Evolutionary conservation across 176 grass and related monocot genomes (phyloP), one percentile per base, ranked within the genome.

Genomic region (Carex kokanica): DNA sequence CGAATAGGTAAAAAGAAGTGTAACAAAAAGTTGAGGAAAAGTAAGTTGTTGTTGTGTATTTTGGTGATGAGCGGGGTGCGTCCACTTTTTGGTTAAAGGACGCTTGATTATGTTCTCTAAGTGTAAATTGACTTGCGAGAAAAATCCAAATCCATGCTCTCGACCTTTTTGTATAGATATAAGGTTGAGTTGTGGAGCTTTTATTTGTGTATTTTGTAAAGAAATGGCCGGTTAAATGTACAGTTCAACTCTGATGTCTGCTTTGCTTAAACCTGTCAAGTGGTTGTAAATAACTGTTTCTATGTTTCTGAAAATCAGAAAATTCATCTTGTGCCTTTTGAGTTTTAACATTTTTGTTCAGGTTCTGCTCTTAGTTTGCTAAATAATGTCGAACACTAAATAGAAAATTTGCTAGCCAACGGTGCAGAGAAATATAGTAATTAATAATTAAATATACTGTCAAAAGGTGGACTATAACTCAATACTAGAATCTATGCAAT

Each of bases 161-260:
- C 43, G 13, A 65, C 80, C 41, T 82, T 82, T 71, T 68, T 82
- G 80, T 82, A 82, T 68, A 82, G 59, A 82, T 82, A 82, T 82
- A 66, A 82, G 80, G 80, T 82, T 67, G 38, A 59, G 41, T 29
- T 47, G 31, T 47, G 60, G 12, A 65, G 60, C 40, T 54, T 45
- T 67, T 54, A 68, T 65, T 49, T 66, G 31, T 23, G 59, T 52
- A 82, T 51, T 82, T 51, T 68, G 80, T 82, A 82, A 82, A 82
- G 60, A 82, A 64, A 65, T 81, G 32, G 3, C 53, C 61, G 20
- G 61, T 65, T 68, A 65, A 82, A 54, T 82, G 61, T 82, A 82
- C 61, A 82, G 80, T 82, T 68, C 38, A 18, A 82, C 61, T 65
- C 41, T 82, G 17, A 52, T 82, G 25, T 7, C 7, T 1, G 32